Base-by-base conservation (phyloP, 2,329 filamentous ascomycete species). In the Alternaria dauci region DNA sequence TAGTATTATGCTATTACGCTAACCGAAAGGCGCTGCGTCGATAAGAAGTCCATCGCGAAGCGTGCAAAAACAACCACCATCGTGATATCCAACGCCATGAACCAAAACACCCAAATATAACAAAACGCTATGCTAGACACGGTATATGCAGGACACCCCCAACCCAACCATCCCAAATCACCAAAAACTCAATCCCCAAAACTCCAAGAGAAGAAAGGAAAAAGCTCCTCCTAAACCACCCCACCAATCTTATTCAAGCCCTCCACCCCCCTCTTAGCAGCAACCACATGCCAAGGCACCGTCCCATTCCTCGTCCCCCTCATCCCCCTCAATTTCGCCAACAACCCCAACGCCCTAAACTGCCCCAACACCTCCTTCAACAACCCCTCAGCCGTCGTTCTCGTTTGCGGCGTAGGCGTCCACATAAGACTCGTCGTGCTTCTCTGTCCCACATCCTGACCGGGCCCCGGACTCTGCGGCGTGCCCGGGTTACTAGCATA, bases 231-330 rank as follows among this genome's bases (percentile, higher is more conserved):
- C 5, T 4, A 32, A 42, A 41, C 18, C 52, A 55, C 8, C 30
- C 57, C 16, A 50, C 48, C 16, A 69, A 60, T 67, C 47, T 43
- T 66, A 30, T 69, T 71, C 72, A 94, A 77, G 20, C 85, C 89
- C 73, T 86, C 82, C 4, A 88, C 88, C 2, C 86, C 90, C 78
- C 89, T 90, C 77, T 90, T 85, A 2, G 88, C 91, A 18, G 87
- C 89, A 12, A 88, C 89, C 61, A 94, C 81, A 81, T 94, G 92
- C 90, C 91, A 92, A 18, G 92, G 92, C 69, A 91, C 81, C n/a
- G 88, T 83, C 16, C 80, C 80, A 71, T 89, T 87, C 50, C 80
- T 83, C 55, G 62, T 87, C 81, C 61, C 83, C 78, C 70, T 87
- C 84, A 71, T 88, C 81, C 70, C 90, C 61, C 89, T 86, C 23